Conservation (phyloP, 129 eudicot species). For the Saposhnikovia divaricata region DNA sequence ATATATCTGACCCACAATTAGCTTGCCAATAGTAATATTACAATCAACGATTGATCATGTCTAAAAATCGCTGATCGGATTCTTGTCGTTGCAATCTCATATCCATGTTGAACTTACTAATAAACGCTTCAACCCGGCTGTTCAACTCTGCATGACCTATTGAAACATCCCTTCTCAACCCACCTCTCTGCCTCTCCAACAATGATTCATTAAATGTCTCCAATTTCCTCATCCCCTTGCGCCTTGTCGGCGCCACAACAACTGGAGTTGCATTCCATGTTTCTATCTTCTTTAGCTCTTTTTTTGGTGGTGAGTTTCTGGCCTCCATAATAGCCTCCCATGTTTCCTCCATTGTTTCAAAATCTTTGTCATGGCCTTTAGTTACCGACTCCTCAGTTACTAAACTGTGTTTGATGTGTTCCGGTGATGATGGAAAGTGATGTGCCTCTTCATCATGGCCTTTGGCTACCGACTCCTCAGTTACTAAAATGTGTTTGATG, state of each 20-base stretch:
- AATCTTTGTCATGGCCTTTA: not conserved
- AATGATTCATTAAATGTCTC: constrained; percentile 50
- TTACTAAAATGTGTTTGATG: not conserved
- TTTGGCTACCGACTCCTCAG: not conserved
- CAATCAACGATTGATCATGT: constrained; percentile 27
- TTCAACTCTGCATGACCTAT: constrained; percentile 46
- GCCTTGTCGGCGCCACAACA: not conserved
- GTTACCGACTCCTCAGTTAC: not conserved
- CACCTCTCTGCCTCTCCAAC: constrained; percentile 26
- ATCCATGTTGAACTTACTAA: constrained; percentile 32
- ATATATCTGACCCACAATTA: not conserved
- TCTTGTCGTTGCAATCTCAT: constrained; percentile 27
- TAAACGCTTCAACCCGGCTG: constrained; percentile 62
- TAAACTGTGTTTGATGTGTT: not conserved
- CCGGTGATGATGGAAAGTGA: not conserved
- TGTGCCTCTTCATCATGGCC: too few species aligned
- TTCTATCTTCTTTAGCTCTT: constrained; percentile 25
- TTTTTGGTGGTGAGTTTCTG: constrained; percentile 5
- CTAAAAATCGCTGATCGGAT: constrained; percentile 29
- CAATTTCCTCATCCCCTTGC: constrained; percentile 45
- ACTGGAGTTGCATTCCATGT: constrained; percentile 21
- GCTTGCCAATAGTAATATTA: not conserved
- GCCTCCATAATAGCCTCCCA: constrained; percentile 36
- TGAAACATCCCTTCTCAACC: constrained; percentile 25
- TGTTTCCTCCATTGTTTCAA: constrained; percentile 34